Evolutionary conservation across 2,329 filamentous ascomycete genomes (phyloP).

Genomic region (Pseudogymnoascus sp.): DNA sequence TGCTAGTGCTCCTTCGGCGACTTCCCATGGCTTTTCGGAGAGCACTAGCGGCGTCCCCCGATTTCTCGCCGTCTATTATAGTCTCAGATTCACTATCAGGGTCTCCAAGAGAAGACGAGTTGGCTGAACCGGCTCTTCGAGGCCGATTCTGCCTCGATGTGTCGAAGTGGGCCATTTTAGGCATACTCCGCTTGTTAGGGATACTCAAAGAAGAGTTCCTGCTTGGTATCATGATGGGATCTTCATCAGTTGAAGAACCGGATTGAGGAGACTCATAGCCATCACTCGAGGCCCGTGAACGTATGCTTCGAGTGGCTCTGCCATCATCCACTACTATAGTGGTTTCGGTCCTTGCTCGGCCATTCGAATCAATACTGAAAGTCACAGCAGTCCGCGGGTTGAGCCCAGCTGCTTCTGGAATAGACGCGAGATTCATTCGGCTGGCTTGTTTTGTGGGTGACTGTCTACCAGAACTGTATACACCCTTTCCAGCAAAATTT

Average conservation of each 20-base stretch:
- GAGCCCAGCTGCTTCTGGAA: constrained; percentile 41
- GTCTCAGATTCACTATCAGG: constrained; percentile 50
- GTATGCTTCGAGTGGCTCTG: constrained; percentile 13
- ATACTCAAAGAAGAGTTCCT: constrained; percentile 45
- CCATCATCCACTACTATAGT: constrained; percentile 21
- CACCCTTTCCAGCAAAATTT: constrained; percentile 8
- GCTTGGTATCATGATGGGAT: constrained; percentile 57
- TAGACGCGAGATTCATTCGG: constrained; percentile 46
- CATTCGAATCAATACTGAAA: constrained; percentile 55
- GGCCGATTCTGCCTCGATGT: constrained; percentile 20
- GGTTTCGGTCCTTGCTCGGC: constrained; percentile 34
- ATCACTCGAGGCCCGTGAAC: constrained; percentile 18
- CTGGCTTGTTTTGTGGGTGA: constrained; percentile 45
- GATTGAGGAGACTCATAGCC: constrained; percentile 39
- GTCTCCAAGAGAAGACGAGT: not conserved
- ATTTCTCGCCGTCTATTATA: constrained; percentile 39
- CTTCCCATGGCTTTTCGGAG: constrained; percentile 43
- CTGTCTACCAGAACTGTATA: constrained; percentile 20
- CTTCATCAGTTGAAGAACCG: constrained; percentile 53
- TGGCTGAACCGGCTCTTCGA: constrained; percentile 21
- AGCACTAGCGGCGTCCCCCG: constrained; percentile 52
- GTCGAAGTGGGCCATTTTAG: constrained; percentile 22
- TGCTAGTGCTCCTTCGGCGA: constrained; percentile 18
- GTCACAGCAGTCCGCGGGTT: constrained; percentile 45
- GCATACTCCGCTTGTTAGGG: constrained; percentile 20